Evolutionary conservation across 225 moss, liverwort and hornwort genomes (phyloP).

Genomic region (Pseudisothecium myosuroides): DNA sequence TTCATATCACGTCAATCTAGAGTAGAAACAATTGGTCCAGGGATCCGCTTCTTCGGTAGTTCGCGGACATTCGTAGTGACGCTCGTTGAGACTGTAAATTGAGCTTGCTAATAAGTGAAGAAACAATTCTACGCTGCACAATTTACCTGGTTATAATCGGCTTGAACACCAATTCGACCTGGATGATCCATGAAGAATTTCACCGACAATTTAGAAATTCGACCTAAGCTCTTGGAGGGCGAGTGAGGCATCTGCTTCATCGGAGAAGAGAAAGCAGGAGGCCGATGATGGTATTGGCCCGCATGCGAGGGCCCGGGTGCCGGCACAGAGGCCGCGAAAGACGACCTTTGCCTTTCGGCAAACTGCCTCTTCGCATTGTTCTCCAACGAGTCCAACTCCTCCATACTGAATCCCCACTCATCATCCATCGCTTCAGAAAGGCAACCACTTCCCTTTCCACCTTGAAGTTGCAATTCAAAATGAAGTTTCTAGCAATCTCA

Average conservation of each 20-base stretch:
- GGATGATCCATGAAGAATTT: conserved; percentile 37
- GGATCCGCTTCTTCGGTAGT: background rate
- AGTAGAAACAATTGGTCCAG: background rate
- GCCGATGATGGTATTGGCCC: background rate
- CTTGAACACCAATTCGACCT: conserved; percentile 41
- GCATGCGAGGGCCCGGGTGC: background rate
- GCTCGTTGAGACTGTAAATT: background rate
- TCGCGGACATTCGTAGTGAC: background rate
- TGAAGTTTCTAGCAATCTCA: background rate
- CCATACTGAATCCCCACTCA: conserved; percentile 74
- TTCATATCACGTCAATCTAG: background rate
- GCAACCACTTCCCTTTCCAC: background rate
- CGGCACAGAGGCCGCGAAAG: conserved; percentile 18
- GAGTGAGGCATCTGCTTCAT: conserved; percentile 26
- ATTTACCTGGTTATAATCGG: conserved; percentile 38
- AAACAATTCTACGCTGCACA: background rate
- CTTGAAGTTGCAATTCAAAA: background rate
- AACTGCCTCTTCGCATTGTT: conserved; percentile 63
- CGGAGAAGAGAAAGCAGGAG: conserved; percentile 22
- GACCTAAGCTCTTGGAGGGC: conserved; percentile 17
- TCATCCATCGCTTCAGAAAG: conserved; percentile 47
- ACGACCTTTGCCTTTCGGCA: conserved; percentile 49
- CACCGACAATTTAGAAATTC: conserved; percentile 3
- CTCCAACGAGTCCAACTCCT: conserved; percentile 78
- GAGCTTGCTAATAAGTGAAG: background rate